phyloP scores from a whole-genome alignment of 2,329 filamentous ascomycete species.

The Clarireedia sp. region DNA sequence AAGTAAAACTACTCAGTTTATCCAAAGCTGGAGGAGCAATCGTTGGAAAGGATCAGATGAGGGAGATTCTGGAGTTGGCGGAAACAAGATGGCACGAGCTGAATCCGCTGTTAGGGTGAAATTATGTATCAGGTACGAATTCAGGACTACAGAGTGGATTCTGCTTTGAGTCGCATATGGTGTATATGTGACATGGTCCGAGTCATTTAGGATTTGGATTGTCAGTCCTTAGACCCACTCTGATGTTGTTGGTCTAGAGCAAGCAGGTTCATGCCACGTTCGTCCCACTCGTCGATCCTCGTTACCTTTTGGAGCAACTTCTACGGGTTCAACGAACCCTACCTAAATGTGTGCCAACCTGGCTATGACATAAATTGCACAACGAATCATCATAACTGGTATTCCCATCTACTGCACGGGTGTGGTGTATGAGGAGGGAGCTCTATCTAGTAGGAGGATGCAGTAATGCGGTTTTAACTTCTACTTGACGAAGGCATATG shows the following conservation, averaged over 20 bases:
- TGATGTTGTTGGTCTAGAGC: background rate
- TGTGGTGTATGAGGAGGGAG: no score
- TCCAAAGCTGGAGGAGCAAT: constrained; percentile 77
- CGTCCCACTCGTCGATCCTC: background rate
- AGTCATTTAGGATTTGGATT: background rate
- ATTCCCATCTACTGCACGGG: no score
- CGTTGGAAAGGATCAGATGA: constrained; percentile 56
- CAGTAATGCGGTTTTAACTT: no score
- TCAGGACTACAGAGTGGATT: background rate
- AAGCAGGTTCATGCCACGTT: background rate
- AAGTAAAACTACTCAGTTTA: constrained; percentile 57
- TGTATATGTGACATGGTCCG: background rate
- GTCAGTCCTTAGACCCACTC: background rate
- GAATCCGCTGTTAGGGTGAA: constrained; percentile 18
- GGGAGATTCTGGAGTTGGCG: constrained; percentile 49
- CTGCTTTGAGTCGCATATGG: background rate
- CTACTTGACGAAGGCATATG: no score
- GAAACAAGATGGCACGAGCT: constrained; percentile 55
- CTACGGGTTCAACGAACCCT: background rate
- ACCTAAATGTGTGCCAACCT: background rate
- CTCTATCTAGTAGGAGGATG: no score
- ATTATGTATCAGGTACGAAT: constrained; percentile 8
- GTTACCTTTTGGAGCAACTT: background rate
- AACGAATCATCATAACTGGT: background rate
- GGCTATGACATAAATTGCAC: background rate